A percentile compares a stretch with the other conserved stretches of the same genome.
These are phyloP conservation scores for Eremomyces bilateralis DNA, from an alignment of 495 filamentous ascomycete species.

Conservation along the genomic window DNA sequence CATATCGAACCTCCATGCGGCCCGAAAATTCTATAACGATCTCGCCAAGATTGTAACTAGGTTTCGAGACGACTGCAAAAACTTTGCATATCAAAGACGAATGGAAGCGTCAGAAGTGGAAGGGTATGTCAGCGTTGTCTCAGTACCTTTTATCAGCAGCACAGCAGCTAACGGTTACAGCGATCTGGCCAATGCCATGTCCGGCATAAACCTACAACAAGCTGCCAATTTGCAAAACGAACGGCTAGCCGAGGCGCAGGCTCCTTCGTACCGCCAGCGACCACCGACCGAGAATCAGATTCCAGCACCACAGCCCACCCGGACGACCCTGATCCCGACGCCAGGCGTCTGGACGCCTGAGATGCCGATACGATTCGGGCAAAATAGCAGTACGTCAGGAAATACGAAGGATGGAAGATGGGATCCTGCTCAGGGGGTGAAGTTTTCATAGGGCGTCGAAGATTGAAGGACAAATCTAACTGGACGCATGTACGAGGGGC, in stretches of 20 bases:
- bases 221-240: conserved; percentile 18
- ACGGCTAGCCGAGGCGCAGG: conserved; percentile 12
- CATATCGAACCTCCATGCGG: conserved; percentile 67
- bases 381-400: conserved; percentile 3
- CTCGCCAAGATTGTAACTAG: conserved; percentile 61
- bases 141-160: conserved; percentile 7
- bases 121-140: conserved; percentile 20
- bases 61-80: conserved; percentile 55
- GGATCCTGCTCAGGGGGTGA: conserved; percentile 14
- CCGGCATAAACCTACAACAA: conserved; percentile 33
- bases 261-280: conserved; percentile 10
- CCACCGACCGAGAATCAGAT: conserved; percentile 11
- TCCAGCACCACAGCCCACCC: conserved; percentile 14
- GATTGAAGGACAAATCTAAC: no score
- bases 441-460: conserved; percentile 10
- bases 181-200: conserved; percentile 24
- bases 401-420: conserved; percentile 10
- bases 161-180: conserved; percentile 34
- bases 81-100: conserved; percentile 58
- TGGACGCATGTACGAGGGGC: no score
- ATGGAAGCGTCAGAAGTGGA: conserved; percentile 65
- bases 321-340: conserved; percentile 10
- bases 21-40: conserved; percentile 93
- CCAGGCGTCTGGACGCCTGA: conserved; percentile 50
- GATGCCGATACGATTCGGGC: conserved; percentile 54